A percentile compares a stretch with the other conserved stretches of the same genome.
phyloP scores from a whole-genome alignment of 768 basidiomycete genomes.

The Amanita rubescens region DNA sequence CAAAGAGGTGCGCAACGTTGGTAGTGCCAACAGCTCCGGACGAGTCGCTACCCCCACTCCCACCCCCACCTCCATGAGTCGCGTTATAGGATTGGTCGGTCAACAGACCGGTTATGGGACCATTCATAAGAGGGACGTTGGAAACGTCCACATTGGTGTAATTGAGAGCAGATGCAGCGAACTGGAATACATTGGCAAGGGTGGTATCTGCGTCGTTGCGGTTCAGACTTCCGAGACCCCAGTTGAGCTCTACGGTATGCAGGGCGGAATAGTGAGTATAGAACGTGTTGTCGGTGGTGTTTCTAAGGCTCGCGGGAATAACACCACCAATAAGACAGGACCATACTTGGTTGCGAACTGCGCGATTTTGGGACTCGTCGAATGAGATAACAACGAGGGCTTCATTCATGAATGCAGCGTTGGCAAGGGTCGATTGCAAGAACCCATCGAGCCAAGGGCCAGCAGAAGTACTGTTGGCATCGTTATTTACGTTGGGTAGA shows the following conservation, averaged over 20 bases:
- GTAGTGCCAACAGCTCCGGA: background rate
- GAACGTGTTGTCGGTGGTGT: conserved; percentile 43
- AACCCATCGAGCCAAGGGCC: conserved; percentile 41
- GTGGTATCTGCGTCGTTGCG: conserved; percentile 43
- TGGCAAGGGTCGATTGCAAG: conserved; percentile 42
- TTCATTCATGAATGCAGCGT: conserved; percentile 38
- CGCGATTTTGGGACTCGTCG: conserved; percentile 42
- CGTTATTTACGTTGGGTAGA: conserved; percentile 56
- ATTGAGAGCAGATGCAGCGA: conserved; percentile 30
- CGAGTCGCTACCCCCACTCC: background rate
- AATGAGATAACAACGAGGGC: conserved; percentile 59
- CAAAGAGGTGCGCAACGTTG: background rate
- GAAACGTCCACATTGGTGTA: background rate
- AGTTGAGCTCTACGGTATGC: conserved; percentile 52
- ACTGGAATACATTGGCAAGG: conserved; percentile 39
- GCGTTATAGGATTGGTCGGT: background rate
- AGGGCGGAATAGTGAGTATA: conserved; percentile 58
- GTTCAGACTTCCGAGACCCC: conserved; percentile 53
- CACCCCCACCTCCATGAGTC: background rate
- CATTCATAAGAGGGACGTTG: background rate
- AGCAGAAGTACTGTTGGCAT: conserved; percentile 44
- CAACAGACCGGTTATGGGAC: background rate
- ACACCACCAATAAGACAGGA: conserved; percentile 35
- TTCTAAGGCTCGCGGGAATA: conserved; percentile 32
- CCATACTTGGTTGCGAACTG: conserved; percentile 40